Conservation (phyloP, 202 grass and related monocot species). For the Bolboschoenoplectus hybrid region DNA sequence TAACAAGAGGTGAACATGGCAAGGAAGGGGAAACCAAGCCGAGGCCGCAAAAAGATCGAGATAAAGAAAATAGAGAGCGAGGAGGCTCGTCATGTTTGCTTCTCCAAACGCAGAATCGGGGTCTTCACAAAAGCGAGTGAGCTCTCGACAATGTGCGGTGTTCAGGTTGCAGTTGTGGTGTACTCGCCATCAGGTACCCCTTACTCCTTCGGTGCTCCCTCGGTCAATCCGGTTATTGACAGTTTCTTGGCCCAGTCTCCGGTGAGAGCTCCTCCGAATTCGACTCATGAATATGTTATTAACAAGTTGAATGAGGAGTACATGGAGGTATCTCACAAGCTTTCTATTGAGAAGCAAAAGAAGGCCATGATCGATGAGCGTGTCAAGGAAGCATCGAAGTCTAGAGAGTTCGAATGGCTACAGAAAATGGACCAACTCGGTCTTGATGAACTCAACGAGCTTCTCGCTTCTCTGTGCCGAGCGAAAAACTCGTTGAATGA, state of each 20-base stretch:
- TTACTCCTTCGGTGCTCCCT: slow-evolving; percentile 43
- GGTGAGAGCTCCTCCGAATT: background rate
- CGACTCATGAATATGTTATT: background rate
- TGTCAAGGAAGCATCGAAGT: background rate
- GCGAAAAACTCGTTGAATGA: background rate
- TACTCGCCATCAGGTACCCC: slow-evolving; percentile 51
- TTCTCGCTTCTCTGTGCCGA: background rate
- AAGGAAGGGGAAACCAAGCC: slow-evolving; percentile 48
- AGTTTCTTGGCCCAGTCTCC: slow-evolving; percentile 19
- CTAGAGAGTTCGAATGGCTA: slow-evolving; percentile 14
- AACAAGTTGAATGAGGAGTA: slow-evolving; percentile 17
- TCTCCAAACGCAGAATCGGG: slow-evolving; percentile 58
- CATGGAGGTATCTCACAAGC: slow-evolving; percentile 27
- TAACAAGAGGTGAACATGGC: slow-evolving; percentile 1
- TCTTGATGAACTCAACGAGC: slow-evolving; percentile 35
- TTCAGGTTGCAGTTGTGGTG: slow-evolving; percentile 44
- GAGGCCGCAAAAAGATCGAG: slow-evolving; percentile 58
- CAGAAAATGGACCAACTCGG: slow-evolving; percentile 18
- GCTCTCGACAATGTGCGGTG: slow-evolving; percentile 50
- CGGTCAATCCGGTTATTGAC: slow-evolving; percentile 36
- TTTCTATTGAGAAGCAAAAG: slow-evolving; percentile 13
- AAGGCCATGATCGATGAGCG: background rate
- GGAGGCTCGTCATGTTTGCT: slow-evolving; percentile 56
- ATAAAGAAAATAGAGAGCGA: slow-evolving; percentile 46
- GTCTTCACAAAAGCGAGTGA: slow-evolving; percentile 61